A percentile compares a stretch with the other conserved stretches of the same genome.
Conservation (phyloP, 371 early-diverging fungal species). For the Choanephora cucurbitarum region DNA sequence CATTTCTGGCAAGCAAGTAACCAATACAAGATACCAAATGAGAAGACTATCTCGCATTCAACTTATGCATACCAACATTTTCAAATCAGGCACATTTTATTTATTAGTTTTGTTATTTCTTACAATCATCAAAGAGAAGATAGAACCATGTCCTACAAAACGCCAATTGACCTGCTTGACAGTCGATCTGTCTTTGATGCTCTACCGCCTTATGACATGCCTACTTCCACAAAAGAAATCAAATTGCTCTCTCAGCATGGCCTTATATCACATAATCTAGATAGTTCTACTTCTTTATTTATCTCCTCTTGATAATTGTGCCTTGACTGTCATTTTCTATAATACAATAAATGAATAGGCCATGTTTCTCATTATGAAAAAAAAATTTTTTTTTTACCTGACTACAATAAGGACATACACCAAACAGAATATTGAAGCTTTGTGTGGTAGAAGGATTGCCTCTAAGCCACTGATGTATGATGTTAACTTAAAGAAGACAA, state of each 20-base stretch:
- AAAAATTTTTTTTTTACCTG: slow-evolving; percentile 31
- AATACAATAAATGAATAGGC: not conserved
- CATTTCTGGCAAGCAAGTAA: not conserved
- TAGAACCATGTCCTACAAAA: slow-evolving; percentile 19
- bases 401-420: slow-evolving; percentile 47
- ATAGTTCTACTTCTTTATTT: slow-evolving; percentile 3
- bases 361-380: slow-evolving; percentile 4
- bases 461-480: slow-evolving; percentile 35
- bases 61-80: slow-evolving; percentile 14
- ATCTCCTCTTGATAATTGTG: not conserved
- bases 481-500: too few relatives aligned
- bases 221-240: slow-evolving; percentile 16
- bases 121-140: slow-evolving; percentile 3
- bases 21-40: not conserved
- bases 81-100: slow-evolving; percentile 11
- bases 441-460: slow-evolving; percentile 36
- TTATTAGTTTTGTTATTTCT: slow-evolving; percentile 14
- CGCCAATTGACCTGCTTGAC: slow-evolving; percentile 17
- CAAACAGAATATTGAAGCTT: slow-evolving; percentile 47
- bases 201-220: slow-evolving; percentile 17
- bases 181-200: slow-evolving; percentile 7
- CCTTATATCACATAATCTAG: slow-evolving; percentile 6
- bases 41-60: slow-evolving; percentile 12
- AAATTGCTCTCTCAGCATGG: slow-evolving; percentile 9
- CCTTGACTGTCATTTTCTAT: slow-evolving; percentile 45